These are phyloP conservation scores for Epithemia pelagica DNA, from an alignment of 108 stramenopile genomes.

Conservation along the genomic window DNA sequence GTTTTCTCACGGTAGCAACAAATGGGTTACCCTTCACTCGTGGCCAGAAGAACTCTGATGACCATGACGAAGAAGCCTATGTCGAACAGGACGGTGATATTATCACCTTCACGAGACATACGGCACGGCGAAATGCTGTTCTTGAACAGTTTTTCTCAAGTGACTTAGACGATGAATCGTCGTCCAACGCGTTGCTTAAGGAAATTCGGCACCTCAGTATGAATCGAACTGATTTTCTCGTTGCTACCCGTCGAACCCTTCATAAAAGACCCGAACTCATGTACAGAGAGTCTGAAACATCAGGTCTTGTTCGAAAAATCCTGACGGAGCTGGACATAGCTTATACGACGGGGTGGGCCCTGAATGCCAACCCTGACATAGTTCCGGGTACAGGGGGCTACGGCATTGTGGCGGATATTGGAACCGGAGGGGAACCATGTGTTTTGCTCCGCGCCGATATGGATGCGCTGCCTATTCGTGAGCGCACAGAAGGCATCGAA, in stretches of 20 bases:
- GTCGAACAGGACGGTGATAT: background rate
- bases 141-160: background rate
- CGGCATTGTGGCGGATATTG: slow-evolving; percentile 78
- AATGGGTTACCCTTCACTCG: background rate
- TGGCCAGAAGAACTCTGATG: background rate
- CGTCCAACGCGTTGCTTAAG: background rate
- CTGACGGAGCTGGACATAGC: slow-evolving; percentile 47
- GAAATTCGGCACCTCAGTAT: slow-evolving; percentile 23
- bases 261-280: slow-evolving; percentile 75
- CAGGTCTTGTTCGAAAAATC: slow-evolving; percentile 44
- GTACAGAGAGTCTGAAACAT: slow-evolving; percentile 66
- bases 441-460: slow-evolving; percentile 88
- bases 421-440: slow-evolving; percentile 57
- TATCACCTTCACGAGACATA: background rate
- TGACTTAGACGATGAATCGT: background rate
- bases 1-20: background rate
- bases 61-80: background rate
- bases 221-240: slow-evolving; percentile 39
- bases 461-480: slow-evolving; percentile 88
- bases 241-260: slow-evolving; percentile 47
- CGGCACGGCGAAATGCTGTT: background rate
- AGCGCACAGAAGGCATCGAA: slow-evolving; percentile 43
- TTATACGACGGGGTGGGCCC: slow-evolving; percentile 61
- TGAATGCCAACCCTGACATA: slow-evolving; percentile 49
- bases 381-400: slow-evolving; percentile 52